Evolutionary conservation across 192 early-diverging fungal species (phyloP).

Genomic region (Oehlia diaphana): DNA sequence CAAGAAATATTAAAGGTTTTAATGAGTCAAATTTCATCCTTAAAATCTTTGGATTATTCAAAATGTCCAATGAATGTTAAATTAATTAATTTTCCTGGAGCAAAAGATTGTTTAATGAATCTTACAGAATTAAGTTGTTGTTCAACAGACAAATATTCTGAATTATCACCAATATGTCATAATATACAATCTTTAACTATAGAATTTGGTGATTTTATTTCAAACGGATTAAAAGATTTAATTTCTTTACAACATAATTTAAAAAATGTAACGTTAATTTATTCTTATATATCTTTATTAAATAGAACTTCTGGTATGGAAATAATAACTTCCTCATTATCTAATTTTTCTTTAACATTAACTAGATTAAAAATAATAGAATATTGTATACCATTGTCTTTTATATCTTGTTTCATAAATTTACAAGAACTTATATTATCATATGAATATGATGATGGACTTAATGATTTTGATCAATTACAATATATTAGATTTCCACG

Average conservation of each 20-base stretch:
- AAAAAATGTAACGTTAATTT: neutral
- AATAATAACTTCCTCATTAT: neutral
- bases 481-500: too few species aligned
- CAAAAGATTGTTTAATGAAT: neutral
- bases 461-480: too few species aligned
- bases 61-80: neutral
- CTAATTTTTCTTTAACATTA: neutral
- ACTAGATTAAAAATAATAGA: neutral
- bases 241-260: neutral
- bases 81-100: neutral
- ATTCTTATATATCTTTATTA: too few species aligned
- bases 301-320: neutral
- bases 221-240: neutral
- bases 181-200: neutral
- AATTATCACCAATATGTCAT: neutral
- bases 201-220: neutral
- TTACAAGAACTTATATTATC: too few species aligned
- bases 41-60: neutral
- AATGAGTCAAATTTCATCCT: neutral
- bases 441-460: too few species aligned
- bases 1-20: too few species aligned
- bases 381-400: neutral
- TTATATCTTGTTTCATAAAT: neutral
- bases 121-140: neutral
- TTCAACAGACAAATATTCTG: neutral